Evolutionary conservation across 2,329 filamentous ascomycete species (phyloP), one percentile per base, ranked within the genome.

Genomic region (Gaeumannomyces tritici): DNA sequence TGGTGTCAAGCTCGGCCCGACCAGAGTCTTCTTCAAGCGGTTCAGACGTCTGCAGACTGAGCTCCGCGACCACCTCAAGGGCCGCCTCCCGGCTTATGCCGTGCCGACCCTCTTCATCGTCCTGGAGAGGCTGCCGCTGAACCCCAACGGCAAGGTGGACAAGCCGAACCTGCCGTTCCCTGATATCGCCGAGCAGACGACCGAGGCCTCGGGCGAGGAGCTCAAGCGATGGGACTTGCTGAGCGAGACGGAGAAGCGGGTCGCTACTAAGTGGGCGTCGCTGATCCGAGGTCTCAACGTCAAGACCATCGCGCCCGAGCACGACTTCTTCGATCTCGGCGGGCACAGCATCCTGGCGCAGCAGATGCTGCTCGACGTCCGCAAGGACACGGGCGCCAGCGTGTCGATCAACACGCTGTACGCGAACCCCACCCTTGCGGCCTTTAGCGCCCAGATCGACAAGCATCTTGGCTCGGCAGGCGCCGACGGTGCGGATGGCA

Each of bases 91-190:
- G 0, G 78, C 80, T 15, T 93, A 92, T 73, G 89, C 90, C 1
- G 85, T 95, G 2, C 91, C 91, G 0, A 87, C 85, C 3, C 80
- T 90, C 54, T 86, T 90, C 66, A 89, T 95, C 55, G 83, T 87
- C 0, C 83, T 95, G 62, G 80, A 85, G 64, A 85, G 86, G 62
- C 82, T 69, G 63, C 68, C 67, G 0, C 31, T 69, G 13, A 69
- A 91, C 72, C 89, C 89, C n/a, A 92, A 92, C 67, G 89, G 90
- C 68, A 95, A 95, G 75, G 84, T 93, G 55, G 91, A 96, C 74
- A 89, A 87, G 74, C 88, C 89, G 18, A 85, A 84, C 2, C 79
- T 96, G 61, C 91, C 91, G 0, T 95, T 93, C 82, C 93, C 86
- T 54, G 90, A 93, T 73, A 85, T 85, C 28, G 83, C 84, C 15